Evolutionary conservation across 2,329 filamentous ascomycete genomes (phyloP).

Genomic region (Coleophoma crateriformis): DNA sequence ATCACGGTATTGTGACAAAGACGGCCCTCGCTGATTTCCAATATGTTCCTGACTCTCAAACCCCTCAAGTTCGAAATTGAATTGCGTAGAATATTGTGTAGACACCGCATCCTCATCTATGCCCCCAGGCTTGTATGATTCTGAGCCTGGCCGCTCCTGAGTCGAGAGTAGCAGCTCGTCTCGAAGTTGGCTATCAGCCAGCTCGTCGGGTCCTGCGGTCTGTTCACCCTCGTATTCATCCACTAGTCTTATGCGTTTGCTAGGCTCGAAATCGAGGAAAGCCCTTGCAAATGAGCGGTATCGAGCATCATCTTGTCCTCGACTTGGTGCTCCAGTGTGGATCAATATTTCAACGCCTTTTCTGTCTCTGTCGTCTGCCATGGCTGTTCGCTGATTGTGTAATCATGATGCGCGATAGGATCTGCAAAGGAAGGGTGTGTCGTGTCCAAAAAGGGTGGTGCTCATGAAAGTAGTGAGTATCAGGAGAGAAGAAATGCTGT

Average conservation of each 20-base stretch:
- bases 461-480: too few relatives aligned
- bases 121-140: constrained; percentile 15
- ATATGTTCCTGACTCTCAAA: too few relatives aligned
- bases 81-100: constrained; percentile 1
- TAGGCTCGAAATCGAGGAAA: constrained; percentile 22
- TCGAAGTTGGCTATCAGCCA: constrained; percentile 31
- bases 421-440: background rate
- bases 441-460: too few relatives aligned
- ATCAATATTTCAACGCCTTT: constrained; percentile 25
- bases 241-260: constrained; percentile 6
- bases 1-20: background rate
- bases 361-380: constrained; percentile 11
- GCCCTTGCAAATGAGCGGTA: constrained; percentile 24
- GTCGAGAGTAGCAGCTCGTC: constrained; percentile 10
- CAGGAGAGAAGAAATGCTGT: too few relatives aligned
- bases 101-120: constrained; percentile 4
- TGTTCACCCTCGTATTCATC: background rate
- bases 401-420: background rate
- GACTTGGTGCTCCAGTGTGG: constrained; percentile 24
- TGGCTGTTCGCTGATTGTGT: constrained; percentile 3
- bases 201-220: constrained; percentile 30
- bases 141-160: constrained; percentile 15
- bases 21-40: too few relatives aligned
- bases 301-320: constrained; percentile 23
- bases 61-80: background rate